Base-by-base conservation (phyloP, 108 stramenopile genomes). In the Epipyxis sp. region DNA sequence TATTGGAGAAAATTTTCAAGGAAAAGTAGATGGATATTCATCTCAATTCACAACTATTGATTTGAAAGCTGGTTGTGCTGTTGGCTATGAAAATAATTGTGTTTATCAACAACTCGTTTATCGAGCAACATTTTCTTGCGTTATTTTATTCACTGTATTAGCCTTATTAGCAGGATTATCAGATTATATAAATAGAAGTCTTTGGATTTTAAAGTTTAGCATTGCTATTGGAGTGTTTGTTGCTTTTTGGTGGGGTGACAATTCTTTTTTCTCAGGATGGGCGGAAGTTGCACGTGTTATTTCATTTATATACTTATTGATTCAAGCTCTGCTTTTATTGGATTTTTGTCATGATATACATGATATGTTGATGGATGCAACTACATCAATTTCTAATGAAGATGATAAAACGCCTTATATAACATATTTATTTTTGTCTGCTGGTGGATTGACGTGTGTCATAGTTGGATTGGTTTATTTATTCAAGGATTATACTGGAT, bases 201-300 rank as follows among this genome's bases (percentile, higher is more conserved):
- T 74, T 54, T 74, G 71, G 71, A 6, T 74, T 13, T 32, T 37
- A 6, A 74, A 74, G 34, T 35, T 74, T 6, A 42, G 6, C 25
- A 27, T 57, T 46, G 13, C 34, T 3, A 13, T 74, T 74, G 46
- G 44, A 13, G 10, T 6, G 6, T 74, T 74, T 37, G 27, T 74
- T 42, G 71, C 10, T 3, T 57, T 74, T 74, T 74, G 71, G 71
- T 74, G 71, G 71, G 71, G 6, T 3, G 71, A 74, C 6, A 74
- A 74, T 37, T 6, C 16, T 6, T 35, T 74, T 42, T 74, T 74
- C 50, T 6, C 6, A 39, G 71, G 71, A 29, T 74, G 71, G 71
- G 25, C 71, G 10, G 46, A 6, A 57, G 13, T 74, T 74, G 20
- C 71, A 42, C 44, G 71, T 13, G 20, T 74, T 27, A 34, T 74